phyloP scores from a whole-genome alignment of 129 eudicot species.

The Smallanthus sonchifolius region DNA sequence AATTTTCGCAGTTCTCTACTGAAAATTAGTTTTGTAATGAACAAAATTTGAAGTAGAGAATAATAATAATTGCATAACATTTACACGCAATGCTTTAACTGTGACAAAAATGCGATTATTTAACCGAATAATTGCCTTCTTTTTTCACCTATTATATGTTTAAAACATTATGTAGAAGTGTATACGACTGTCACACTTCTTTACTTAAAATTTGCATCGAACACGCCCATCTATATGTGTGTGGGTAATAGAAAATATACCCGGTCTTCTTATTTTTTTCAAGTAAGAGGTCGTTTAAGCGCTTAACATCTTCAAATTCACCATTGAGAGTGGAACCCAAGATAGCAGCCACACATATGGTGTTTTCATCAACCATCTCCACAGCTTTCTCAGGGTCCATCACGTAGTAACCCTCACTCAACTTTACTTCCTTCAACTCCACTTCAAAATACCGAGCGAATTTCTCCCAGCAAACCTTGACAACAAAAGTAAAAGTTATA shows the following conservation, averaged over 20 bases:
- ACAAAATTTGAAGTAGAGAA: no score
- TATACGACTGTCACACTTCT: neutral
- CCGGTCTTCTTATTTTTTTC: conserved; percentile 53
- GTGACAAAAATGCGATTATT: no score
- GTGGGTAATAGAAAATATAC: conserved; percentile 5
- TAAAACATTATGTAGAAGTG: neutral
- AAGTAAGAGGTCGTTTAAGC: conserved; percentile 57
- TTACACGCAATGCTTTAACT: no score
- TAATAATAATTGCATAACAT: no score
- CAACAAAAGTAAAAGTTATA: neutral
- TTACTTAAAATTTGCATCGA: neutral
- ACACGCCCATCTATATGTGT: neutral
- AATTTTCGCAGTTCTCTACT: no score
- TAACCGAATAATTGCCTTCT: no score
- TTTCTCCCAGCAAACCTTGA: conserved; percentile 77
- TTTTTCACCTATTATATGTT: neutral
- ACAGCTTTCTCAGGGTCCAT: conserved; percentile 81
- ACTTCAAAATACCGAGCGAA: conserved; percentile 87
- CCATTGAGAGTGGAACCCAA: conserved; percentile 91
- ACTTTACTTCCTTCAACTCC: conserved; percentile 74
- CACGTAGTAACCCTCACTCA: conserved; percentile 66
- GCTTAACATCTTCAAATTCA: conserved; percentile 82
- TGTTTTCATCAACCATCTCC: conserved; percentile 89
- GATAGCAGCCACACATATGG: conserved; percentile 84
- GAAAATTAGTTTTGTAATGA: no score